Evolutionary conservation across 768 basidiomycete species (phyloP).

Genomic region (Albatrellus ellisii): DNA sequence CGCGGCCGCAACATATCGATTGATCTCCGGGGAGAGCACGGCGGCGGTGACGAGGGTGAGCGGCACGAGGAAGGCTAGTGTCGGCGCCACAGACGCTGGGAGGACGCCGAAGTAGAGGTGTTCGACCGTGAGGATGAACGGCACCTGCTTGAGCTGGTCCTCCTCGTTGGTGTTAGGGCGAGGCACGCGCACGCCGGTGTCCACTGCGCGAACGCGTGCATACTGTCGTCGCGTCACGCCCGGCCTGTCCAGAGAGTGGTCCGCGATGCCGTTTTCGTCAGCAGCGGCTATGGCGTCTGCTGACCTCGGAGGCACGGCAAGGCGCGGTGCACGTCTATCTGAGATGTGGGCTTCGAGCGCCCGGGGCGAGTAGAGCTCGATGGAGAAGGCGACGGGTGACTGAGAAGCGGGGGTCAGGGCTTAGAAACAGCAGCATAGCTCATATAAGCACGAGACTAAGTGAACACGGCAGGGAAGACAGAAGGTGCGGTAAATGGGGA

Average conservation of each 20-base stretch:
- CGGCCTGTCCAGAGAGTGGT: not conserved
- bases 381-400: conserved; percentile 32
- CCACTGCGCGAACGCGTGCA: conserved; percentile 42
- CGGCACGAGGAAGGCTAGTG: conserved; percentile 18
- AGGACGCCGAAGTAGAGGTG: conserved; percentile 46
- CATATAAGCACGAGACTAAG: too few species aligned
- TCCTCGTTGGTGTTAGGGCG: too few species aligned
- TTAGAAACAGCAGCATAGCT: not conserved
- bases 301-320: not conserved
- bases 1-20: not conserved
- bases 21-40: conserved; percentile 1
- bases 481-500: too few species aligned
- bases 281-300: not conserved
- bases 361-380: conserved; percentile 26
- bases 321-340: not conserved
- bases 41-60: conserved; percentile 15
- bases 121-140: conserved; percentile 43
- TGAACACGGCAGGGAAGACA: too few species aligned
- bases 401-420: conserved; percentile 11
- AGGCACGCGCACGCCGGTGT: conserved; percentile 32
- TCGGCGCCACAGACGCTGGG: conserved; percentile 36
- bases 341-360: conserved; percentile 16
- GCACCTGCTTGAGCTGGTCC: too few species aligned
- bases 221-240: conserved; percentile 30
- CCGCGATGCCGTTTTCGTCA: too few species aligned